These are phyloP conservation scores for Aspergillus ellipticus DNA, from an alignment of 495 filamentous ascomycete species.

Conservation along the genomic window DNA sequence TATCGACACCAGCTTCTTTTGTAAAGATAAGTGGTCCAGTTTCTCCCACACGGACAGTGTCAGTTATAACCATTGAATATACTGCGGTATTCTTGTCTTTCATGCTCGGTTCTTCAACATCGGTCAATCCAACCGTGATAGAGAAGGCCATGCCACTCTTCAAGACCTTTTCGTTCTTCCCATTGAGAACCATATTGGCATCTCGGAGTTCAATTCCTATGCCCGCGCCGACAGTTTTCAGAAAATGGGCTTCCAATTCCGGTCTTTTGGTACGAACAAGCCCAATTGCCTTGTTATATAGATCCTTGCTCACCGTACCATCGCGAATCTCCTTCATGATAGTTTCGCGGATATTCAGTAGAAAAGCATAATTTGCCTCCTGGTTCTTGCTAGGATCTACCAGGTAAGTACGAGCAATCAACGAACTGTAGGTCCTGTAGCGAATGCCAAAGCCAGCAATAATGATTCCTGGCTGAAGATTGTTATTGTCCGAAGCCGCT, in stretches of 20 bases:
- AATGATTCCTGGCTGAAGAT: slow-evolving; percentile 91
- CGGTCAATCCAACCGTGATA: slow-evolving; percentile 81
- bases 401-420: slow-evolving; percentile 87
- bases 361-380: slow-evolving; percentile 89
- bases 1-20: slow-evolving; percentile 81
- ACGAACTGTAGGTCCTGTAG: slow-evolving; percentile 90
- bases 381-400: slow-evolving; percentile 95
- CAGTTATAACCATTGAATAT: slow-evolving; percentile 86
- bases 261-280: slow-evolving; percentile 83
- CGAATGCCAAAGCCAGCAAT: slow-evolving; percentile 84
- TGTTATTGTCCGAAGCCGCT: slow-evolving; percentile 69
- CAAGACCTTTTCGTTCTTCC: slow-evolving; percentile 73
- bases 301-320: slow-evolving; percentile 80
- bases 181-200: slow-evolving; percentile 72
- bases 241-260: slow-evolving; percentile 87
- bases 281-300: slow-evolving; percentile 81
- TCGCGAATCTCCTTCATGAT: slow-evolving; percentile 89
- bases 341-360: slow-evolving; percentile 77
- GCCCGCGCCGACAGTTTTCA: slow-evolving; percentile 83
- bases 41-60: slow-evolving; percentile 85
- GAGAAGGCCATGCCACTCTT: slow-evolving; percentile 97
- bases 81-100: slow-evolving; percentile 81
- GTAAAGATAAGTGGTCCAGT: slow-evolving; percentile 80
- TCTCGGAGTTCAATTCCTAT: slow-evolving; percentile 92
- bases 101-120: slow-evolving; percentile 75